phyloP scores from a whole-genome alignment of 495 filamentous ascomycete genomes.

The Paragyromitra xinjiangensis region DNA sequence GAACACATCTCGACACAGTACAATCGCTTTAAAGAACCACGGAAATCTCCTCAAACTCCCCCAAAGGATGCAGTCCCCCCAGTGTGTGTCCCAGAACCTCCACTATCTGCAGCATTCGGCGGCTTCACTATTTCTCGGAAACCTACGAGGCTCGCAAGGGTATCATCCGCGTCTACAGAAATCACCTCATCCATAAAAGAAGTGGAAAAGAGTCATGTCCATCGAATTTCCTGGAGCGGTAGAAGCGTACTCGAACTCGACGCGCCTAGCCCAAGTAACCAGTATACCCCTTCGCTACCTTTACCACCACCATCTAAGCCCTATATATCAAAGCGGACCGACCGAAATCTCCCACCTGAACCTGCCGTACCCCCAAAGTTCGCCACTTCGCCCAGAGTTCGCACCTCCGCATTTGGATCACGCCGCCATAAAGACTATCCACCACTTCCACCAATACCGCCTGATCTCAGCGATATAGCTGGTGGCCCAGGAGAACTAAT shows the following conservation, averaged over 20 bases:
- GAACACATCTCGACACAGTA: slow-evolving; percentile 53
- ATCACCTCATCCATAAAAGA: not conserved
- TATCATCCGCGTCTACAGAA: slow-evolving; percentile 8
- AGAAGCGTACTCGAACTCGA: slow-evolving; percentile 56
- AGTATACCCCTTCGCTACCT: not conserved
- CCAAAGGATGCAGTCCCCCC: not conserved
- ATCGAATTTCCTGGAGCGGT: slow-evolving; percentile 47
- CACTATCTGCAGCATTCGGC: slow-evolving; percentile 33
- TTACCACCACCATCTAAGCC: not conserved
- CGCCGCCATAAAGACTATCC: slow-evolving; percentile 8
- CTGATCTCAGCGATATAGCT: slow-evolving; percentile 16
- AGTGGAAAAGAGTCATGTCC: not conserved
- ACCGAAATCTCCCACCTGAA: slow-evolving; percentile 13
- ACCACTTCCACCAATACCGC: slow-evolving; percentile 33
- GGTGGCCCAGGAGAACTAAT: not conserved
- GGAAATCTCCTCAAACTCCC: not conserved
- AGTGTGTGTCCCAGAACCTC: slow-evolving; percentile 16
- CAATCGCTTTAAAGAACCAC: slow-evolving; percentile 28
- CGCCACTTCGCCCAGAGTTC: slow-evolving; percentile 20
- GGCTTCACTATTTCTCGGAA: slow-evolving; percentile 17
- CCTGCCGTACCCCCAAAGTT: slow-evolving; percentile 32
- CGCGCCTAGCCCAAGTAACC: slow-evolving; percentile 3
- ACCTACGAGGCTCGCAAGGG: slow-evolving; percentile 1
- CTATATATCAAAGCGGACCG: slow-evolving; percentile 13
- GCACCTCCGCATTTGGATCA: slow-evolving; percentile 31